phyloP scores from a whole-genome alignment of 805 yeast species.

The Pichia nakasei region DNA sequence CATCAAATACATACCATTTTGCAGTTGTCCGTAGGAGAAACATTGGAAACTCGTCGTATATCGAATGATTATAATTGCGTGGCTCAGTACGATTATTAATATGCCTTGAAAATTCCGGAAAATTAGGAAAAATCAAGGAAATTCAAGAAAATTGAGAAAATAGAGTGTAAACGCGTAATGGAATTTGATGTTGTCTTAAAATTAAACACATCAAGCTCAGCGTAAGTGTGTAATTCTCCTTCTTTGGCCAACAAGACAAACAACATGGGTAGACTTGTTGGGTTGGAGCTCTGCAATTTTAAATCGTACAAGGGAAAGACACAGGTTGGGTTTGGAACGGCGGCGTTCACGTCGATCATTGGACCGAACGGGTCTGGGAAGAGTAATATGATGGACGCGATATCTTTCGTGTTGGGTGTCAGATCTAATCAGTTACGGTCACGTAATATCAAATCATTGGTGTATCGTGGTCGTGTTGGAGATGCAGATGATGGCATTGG shows the following conservation, averaged over 20 bases:
- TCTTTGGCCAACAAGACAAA: neutral
- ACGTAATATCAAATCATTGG: conserved; percentile 59
- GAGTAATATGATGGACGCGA: conserved; percentile 93
- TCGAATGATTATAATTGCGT: too few species aligned
- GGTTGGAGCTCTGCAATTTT: conserved; percentile 76
- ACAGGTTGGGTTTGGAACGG: conserved; percentile 69
- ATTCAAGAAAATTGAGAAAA: too few species aligned
- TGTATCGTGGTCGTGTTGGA: conserved; percentile 61
- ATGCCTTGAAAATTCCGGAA: too few species aligned
- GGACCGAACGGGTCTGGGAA: conserved; percentile 99
- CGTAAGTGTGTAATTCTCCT: neutral
- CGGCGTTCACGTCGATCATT: conserved; percentile 75
- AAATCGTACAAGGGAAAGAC: conserved; percentile 81
- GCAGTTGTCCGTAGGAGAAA: too few species aligned
- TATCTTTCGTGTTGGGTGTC: conserved; percentile 87
- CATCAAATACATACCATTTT: neutral
- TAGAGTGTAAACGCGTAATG: too few species aligned
- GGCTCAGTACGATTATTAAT: too few species aligned
- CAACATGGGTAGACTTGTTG: conserved; percentile 85
- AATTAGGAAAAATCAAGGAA: too few species aligned
- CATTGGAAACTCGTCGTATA: too few species aligned
- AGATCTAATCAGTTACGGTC: conserved; percentile 71
- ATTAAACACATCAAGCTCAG: too few species aligned
- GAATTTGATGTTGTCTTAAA: too few species aligned
- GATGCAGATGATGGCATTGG: conserved; percentile 20